These are phyloP conservation scores for Tulasnella sp. DNA, from an alignment of 768 basidiomycete species.

Conservation along the genomic window DNA sequence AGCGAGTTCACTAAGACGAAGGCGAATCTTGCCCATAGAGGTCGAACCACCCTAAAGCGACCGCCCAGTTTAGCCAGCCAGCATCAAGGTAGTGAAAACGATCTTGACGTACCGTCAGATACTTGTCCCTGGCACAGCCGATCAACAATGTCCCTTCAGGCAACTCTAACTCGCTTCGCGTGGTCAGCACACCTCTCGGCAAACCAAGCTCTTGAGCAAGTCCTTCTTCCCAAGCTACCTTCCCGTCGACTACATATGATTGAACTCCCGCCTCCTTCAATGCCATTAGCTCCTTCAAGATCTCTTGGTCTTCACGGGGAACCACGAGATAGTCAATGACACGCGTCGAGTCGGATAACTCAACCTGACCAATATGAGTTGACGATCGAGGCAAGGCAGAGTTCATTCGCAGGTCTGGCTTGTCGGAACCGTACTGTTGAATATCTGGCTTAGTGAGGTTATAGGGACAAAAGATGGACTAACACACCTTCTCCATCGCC, in stretches of 20 bases:
- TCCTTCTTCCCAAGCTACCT: neutral
- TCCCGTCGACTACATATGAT: neutral
- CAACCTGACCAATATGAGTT: neutral
- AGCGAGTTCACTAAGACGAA: slow-evolving; percentile 63
- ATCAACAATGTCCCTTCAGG: neutral
- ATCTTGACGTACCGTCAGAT: neutral
- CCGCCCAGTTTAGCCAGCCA: neutral
- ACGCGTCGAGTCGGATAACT: neutral
- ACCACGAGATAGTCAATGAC: slow-evolving; percentile 17
- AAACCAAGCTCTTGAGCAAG: neutral
- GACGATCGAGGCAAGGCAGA: neutral
- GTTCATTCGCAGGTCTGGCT: slow-evolving; percentile 64
- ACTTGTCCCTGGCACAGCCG: neutral
- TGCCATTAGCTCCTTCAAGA: neutral
- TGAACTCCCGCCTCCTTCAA: neutral
- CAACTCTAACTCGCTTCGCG: neutral
- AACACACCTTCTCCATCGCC: slow-evolving; percentile 76
- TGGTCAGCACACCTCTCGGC: neutral
- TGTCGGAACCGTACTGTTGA: slow-evolving; percentile 84
- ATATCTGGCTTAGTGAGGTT: slow-evolving; percentile 6
- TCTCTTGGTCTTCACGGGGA: slow-evolving; percentile 6
- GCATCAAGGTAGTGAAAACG: neutral
- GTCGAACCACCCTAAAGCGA: slow-evolving; percentile 76
- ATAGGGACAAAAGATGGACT: neutral
- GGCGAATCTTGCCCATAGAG: slow-evolving; percentile 62